Conservation (phyloP, 192 early-diverging fungal species). For the Backusella liffmaniae region DNA sequence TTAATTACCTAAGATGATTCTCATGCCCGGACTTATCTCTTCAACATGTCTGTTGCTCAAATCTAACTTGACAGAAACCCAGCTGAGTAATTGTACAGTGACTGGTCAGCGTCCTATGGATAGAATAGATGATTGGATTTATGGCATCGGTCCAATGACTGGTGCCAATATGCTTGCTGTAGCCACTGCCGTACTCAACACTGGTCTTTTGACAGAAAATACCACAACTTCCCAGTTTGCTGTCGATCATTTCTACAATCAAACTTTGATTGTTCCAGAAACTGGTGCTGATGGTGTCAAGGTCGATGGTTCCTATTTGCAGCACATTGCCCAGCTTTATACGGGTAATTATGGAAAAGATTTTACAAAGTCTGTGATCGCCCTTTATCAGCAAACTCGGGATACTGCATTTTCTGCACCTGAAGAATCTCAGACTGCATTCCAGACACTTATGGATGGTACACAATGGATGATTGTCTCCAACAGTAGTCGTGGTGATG, state of each 20-base stretch:
- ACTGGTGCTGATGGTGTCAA: constrained; percentile 21
- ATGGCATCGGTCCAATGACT: constrained; percentile 21
- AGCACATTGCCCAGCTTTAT: constrained; percentile 23
- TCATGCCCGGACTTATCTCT: constrained; percentile 9
- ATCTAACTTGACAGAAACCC: neutral
- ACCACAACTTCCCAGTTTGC: constrained; percentile 4
- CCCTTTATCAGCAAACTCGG: constrained; percentile 7
- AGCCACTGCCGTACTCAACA: constrained; percentile 4
- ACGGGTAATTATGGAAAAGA: constrained; percentile 31
- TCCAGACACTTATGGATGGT: constrained; percentile 21
- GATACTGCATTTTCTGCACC: constrained; percentile 17
- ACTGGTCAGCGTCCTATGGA: constrained; percentile 1
- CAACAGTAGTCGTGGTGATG: neutral
- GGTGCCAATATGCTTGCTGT: constrained; percentile 28
- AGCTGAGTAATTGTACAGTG: constrained; percentile 9
- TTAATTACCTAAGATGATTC: constrained; percentile 13
- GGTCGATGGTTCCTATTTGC: constrained; percentile 27
- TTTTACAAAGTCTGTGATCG: constrained; percentile 13
- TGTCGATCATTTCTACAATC: constrained; percentile 15
- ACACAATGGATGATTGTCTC: constrained; percentile 27
- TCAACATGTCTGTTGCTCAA: constrained; percentile 23
- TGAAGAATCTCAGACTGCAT: neutral
- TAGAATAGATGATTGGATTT: constrained; percentile 15
- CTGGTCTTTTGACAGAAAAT: constrained; percentile 24
- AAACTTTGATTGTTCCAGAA: constrained; percentile 1